Evolutionary conservation across 768 basidiomycete species (phyloP).

Genomic region (Tulasnella sp.): DNA sequence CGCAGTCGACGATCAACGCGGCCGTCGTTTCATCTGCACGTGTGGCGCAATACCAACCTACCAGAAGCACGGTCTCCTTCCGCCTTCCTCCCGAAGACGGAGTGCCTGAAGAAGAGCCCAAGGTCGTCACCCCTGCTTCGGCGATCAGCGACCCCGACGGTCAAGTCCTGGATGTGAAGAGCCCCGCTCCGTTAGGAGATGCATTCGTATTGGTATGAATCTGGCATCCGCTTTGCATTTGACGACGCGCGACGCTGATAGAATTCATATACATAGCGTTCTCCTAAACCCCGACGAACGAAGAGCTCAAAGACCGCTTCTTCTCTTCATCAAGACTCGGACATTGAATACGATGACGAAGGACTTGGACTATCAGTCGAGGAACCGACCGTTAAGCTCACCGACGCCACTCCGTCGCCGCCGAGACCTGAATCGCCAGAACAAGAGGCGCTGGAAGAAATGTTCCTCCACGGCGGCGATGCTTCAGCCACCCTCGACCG

Average conservation of each 20-base stretch:
- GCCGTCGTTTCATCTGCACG: not conserved
- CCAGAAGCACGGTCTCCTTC: not conserved
- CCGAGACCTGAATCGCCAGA: not conserved
- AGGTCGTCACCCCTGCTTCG: not conserved
- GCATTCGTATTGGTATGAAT: not conserved
- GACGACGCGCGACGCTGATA: too few species aligned
- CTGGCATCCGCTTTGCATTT: not conserved
- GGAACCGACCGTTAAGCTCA: not conserved
- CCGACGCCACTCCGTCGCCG: not conserved
- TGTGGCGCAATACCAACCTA: not conserved
- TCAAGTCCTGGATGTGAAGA: not conserved
- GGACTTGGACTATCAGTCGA: not conserved
- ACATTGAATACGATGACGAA: not conserved
- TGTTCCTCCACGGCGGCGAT: not conserved
- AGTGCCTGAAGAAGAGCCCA: not conserved
- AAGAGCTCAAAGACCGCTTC: not conserved
- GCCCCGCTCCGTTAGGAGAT: not conserved
- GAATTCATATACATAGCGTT: not conserved
- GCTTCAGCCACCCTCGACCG: not conserved
- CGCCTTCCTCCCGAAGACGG: not conserved
- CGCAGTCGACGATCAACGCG: not conserved
- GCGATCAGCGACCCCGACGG: conserved; percentile 4
- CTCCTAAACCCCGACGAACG: not conserved
- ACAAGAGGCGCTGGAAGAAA: not conserved
- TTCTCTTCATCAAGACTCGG: not conserved